These are phyloP conservation scores for Fusarium sp. DNA, from an alignment of 2,329 filamentous ascomycete species.

Conservation along the genomic window DNA sequence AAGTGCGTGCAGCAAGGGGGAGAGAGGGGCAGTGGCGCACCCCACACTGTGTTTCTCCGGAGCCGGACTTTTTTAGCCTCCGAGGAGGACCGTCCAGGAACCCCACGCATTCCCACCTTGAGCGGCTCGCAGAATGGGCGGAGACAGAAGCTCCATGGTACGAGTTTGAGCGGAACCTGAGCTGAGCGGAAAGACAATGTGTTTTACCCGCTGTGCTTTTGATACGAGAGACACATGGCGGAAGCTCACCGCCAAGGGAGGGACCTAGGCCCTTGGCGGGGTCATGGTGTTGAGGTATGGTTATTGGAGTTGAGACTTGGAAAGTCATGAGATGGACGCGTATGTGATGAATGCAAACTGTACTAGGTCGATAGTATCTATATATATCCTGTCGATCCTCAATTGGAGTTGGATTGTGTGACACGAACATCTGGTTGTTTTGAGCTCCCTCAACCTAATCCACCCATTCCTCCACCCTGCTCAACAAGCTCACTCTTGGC, in stretches of 20 bases:
- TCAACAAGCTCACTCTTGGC: not conserved
- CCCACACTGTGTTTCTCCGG: slow-evolving; percentile 32
- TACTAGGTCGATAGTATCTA: not conserved
- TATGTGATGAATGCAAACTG: not conserved
- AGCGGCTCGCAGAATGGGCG: slow-evolving; percentile 19
- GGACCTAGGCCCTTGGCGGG: not conserved
- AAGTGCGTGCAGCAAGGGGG: not conserved
- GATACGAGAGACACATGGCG: slow-evolving; percentile 5
- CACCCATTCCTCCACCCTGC: not conserved
- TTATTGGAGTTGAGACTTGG: not conserved
- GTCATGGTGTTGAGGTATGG: not conserved
- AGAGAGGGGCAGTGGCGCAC: not conserved
- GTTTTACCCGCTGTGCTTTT: not conserved
- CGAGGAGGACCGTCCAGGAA: slow-evolving; percentile 29
- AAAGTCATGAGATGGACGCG: not conserved
- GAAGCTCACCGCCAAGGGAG: slow-evolving; percentile 12
- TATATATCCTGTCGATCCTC: not conserved
- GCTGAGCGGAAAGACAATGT: slow-evolving; percentile 9
- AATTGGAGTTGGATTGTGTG: not conserved
- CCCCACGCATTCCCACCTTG: slow-evolving; percentile 30
- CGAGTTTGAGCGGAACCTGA: slow-evolving; percentile 21
- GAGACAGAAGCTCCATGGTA: slow-evolving; percentile 30
- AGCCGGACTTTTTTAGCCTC: slow-evolving; percentile 32
- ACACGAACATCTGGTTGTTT: not conserved
- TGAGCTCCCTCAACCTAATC: not conserved